Evolutionary conservation across 2,329 filamentous ascomycete species (phyloP), one percentile per base, ranked within the genome.

Genomic region (Colletotrichum sp.): DNA sequence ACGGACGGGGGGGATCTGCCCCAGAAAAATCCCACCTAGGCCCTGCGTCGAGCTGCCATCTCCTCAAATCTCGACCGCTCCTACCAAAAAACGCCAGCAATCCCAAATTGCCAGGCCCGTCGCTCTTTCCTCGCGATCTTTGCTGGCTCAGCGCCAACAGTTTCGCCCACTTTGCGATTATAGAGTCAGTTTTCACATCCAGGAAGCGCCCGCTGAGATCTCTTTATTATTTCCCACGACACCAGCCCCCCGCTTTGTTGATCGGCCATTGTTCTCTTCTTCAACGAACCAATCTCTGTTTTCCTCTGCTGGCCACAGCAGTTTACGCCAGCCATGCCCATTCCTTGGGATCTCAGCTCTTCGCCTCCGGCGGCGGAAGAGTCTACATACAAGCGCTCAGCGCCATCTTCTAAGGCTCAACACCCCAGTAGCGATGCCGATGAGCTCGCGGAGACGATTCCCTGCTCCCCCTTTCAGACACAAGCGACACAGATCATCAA

Each of bases 401-500:
- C 12, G 16, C 57, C 72, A n/a, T 39, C 75, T 26, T 15, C 32
- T 52, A 71, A 49, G 63, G 72, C 49, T n/a, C 16, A n/a, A 26
- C 49, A 62, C 21, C 44, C 21, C 18, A 62, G 12, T 52, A 80
- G 87, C 62, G 86, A 87, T 49, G 84, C 89, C 57, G 88, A 89
- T 71, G 88, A 89, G 76, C 81, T 88, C 24, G 85, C 84, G 44
- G 86, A 86, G 68, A 90, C 88, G n/a, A 85, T 88, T 24, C 86
- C 86, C 44, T 87, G 85, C 80, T 87, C 86, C 6, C 81, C 84
- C 15, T 83, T 82, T 21, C 83, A 86, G 6, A 89, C 88, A 30
- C 88, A 89, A 76, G 84, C 88, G 0, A 90, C 88, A 2, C 88
- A 90, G 76, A 81, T 90, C 59, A 63, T 63, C 59, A 63, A 34